These are phyloP conservation scores for Paraurostyla sp. DNA, from an alignment of 73 alveolate genomes.

Conservation along the genomic window DNA sequence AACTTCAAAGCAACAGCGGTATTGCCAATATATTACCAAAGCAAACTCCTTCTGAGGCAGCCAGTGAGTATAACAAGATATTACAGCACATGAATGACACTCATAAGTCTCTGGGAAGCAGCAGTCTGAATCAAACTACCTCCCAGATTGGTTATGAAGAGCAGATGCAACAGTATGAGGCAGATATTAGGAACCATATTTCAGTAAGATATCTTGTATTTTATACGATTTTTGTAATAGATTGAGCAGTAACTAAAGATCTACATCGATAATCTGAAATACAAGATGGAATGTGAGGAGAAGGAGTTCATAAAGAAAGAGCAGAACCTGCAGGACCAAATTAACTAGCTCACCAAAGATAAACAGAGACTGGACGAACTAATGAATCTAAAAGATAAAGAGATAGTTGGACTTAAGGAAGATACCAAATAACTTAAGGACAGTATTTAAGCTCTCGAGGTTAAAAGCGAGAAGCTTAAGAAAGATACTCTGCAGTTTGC, in stretches of 20 bases:
- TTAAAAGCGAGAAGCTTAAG: not conserved
- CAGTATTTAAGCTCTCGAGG: not conserved
- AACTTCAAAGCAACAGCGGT: not conserved
- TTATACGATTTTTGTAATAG: not conserved
- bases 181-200: constrained; percentile 64
- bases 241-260: constrained; percentile 61
- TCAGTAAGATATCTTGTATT: not conserved
- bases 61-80: not conserved
- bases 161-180: constrained; percentile 55
- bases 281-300: constrained; percentile 65
- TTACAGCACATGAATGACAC: not conserved
- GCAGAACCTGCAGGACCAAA: not conserved
- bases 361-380: constrained; percentile 25
- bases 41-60: not conserved
- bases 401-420: not conserved
- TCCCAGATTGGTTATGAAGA: constrained; percentile 67
- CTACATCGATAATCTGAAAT: constrained; percentile 54
- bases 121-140: not conserved
- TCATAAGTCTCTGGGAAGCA: not conserved
- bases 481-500: not conserved
- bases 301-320: constrained; percentile 20
- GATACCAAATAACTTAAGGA: constrained; percentile 11
- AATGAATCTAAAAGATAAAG: not conserved
- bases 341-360: not conserved
- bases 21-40: not conserved